These are phyloP conservation scores for Aspergillus incahuasiensis DNA, from an alignment of 495 filamentous ascomycete species.

Conservation along the genomic window DNA sequence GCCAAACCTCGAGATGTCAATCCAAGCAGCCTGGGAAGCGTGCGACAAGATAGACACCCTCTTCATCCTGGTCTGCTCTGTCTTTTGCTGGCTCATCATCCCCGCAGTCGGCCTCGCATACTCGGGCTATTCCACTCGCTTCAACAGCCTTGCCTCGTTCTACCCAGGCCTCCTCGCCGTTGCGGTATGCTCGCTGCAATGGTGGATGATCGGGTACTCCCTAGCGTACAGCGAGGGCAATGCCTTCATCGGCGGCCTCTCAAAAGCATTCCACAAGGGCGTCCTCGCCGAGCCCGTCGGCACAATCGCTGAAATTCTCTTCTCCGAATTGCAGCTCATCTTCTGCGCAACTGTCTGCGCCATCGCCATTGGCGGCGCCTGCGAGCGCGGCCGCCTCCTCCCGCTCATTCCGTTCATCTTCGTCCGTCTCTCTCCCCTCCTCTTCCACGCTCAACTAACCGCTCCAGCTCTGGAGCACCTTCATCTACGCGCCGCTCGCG, in stretches of 20 bases:
- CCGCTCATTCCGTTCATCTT: conserved; percentile 49
- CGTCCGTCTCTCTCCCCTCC: conserved; percentile 18
- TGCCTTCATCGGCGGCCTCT: conserved; percentile 34
- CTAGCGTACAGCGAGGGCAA: conserved; percentile 38
- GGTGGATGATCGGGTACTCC: conserved; percentile 42
- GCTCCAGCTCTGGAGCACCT: conserved; percentile 40
- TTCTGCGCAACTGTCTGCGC: conserved; percentile 48
- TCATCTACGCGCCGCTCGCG: conserved; percentile 42
- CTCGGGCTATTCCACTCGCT: conserved; percentile 42
- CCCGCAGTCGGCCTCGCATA: conserved; percentile 45
- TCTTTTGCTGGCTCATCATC: conserved; percentile 42
- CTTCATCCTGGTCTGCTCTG: conserved; percentile 42
- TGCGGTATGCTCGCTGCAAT: conserved; percentile 41
- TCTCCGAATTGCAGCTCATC: conserved; percentile 49
- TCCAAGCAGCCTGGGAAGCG: conserved; percentile 25
- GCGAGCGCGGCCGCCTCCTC: conserved; percentile 46
- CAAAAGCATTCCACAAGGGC: conserved; percentile 33
- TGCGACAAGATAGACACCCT: conserved; percentile 33
- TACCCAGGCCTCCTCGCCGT: conserved; percentile 42
- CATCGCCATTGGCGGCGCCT: conserved; percentile 41
- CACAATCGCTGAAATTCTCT: conserved; percentile 47
- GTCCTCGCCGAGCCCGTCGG: conserved; percentile 39
- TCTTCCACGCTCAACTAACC: neutral
- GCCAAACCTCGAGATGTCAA: conserved; percentile 17
- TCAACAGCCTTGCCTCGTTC: conserved; percentile 44